Evolutionary conservation across 805 yeast species (phyloP), one percentile per base, ranked within the genome.

Genomic region (Metschnikowia lachancei): DNA sequence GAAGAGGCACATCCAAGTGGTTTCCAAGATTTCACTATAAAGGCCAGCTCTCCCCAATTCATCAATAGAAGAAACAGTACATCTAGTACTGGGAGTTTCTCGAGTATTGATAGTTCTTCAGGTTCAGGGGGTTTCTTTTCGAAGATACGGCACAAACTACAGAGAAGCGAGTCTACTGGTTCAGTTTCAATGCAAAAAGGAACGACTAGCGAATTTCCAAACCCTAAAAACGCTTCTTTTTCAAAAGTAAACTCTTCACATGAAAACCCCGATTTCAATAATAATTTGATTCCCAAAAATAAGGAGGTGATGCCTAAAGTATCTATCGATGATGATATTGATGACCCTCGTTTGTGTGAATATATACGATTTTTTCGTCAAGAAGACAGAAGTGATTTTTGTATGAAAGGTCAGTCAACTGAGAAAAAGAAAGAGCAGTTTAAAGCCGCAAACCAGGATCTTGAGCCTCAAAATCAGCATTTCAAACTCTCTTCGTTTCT

Each of bases 291-390:
- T 26, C 28, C 28, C 8, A 26, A 26, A 10, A 26, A 5, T 7
- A 26, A 26, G 28, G 28, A 26, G 10, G 10, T 9, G 28, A 39
- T 46, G 31, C 41, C 54, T 12, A 51, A 53, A 3, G 68, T 69
- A 0, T 63, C 70, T 31, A 68, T 70, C 22, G 17, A 24, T 12
- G 17, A 10, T 31, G 33, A 30, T 11, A 28, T 34, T 14, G 45
- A 42, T 14, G 74, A 69, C 44, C 73, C 73, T 3, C 54, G 66
- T 39, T 51, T 71, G 29, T 66, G 63, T 16, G 72, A 69, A 32
- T 71, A 68, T 41, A 61, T 70, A 41, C 63, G 59, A 34, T 65
- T 68, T 45, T 71, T 65, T 49, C 52, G 55, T 24, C 64, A 60
- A 47, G 58, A 58, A 20, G 60, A 57, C 26, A 39, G 36, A 13